Conservation (phyloP, 768 basidiomycete species). For the Dendrothele bispora region DNA sequence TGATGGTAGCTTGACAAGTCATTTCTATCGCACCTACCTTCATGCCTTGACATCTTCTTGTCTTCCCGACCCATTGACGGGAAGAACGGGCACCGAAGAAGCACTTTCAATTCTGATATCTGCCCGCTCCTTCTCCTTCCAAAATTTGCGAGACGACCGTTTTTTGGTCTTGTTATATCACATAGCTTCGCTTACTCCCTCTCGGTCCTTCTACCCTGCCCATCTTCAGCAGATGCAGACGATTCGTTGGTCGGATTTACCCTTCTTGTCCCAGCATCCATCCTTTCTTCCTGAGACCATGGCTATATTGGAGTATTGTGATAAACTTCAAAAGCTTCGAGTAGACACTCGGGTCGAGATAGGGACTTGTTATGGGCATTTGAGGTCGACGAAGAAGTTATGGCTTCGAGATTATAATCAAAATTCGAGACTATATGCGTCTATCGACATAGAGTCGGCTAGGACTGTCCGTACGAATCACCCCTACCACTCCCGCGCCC, state of each 20-base stretch:
- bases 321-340: no score
- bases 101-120: slow-evolving; percentile 30
- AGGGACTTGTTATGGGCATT: no score
- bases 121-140: slow-evolving; percentile 28
- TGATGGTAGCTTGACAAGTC: slow-evolving; percentile 23
- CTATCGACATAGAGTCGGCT: no score
- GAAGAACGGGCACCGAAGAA: slow-evolving; percentile 34
- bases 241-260: slow-evolving; percentile 24
- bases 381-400: no score
- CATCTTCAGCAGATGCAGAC: slow-evolving; percentile 27
- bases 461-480: no score
- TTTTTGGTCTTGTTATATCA: slow-evolving; percentile 18
- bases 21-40: slow-evolving; percentile 29
- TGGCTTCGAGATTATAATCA: no score
- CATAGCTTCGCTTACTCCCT: slow-evolving; percentile 25
- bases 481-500: no score
- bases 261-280: slow-evolving; percentile 17
- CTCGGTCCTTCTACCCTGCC: slow-evolving; percentile 26
- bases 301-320: no score
- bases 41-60: slow-evolving; percentile 36
- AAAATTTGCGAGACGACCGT: slow-evolving; percentile 19
- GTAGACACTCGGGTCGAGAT: no score
- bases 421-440: no score
- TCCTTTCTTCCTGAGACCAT: no score
- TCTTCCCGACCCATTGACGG: slow-evolving; percentile 33